Base-by-base conservation (phyloP, 805 yeast species). In the Pichia manshurica region DNA sequence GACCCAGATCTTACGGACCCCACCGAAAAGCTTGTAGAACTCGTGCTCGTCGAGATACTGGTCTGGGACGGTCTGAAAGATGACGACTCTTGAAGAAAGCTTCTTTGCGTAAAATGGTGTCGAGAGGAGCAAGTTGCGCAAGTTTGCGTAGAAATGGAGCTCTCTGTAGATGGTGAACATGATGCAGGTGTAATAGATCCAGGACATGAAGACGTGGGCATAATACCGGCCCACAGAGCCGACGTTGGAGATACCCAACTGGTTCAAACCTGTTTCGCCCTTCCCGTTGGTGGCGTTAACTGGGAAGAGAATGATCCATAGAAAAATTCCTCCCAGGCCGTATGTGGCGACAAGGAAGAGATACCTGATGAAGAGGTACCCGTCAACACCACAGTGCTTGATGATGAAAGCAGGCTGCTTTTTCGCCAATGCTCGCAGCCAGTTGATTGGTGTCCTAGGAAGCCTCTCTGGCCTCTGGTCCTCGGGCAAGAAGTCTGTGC, bases 371-470 rank as follows among this genome's bases (percentile, higher is more conserved):
- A 90, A 91, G 61, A 93, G 82, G 69, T 87, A 91, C 5, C 96
- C 97, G 62, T 91, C 98, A n/a, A 91, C 63, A 16, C 97, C 98
- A 19, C 93, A 84, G 58, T 91, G 95, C 54, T 83, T 81, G 50
- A 91, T 78, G 47, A 90, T 73, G 59, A 86, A 86, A 42, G 84
- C 69, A 47, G 86, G 89, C 1, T 87, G 78, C 59, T 85, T 82
- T 42, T 74, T 67, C 43, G 86, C 56, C 25, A 91, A 61, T 6
- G 82, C 81, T 8, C 65, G 53, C 10, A 89, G 48, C 98, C 97
- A 90, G 29, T 75, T 69, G 61, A 81, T 65, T 2, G 83, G 72
- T 32, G 89, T 93, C 19, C 64, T 64, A 1, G 90, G 84, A 39
- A 89, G 69, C 1, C 93, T 88, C 28, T 78, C 81, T 0, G 96